Percentiles rank a stretch among this genome's conserved stretches.
Evolutionary conservation across 2,329 filamentous ascomycete species (phyloP).

Genomic region (Aspergillus persii): DNA sequence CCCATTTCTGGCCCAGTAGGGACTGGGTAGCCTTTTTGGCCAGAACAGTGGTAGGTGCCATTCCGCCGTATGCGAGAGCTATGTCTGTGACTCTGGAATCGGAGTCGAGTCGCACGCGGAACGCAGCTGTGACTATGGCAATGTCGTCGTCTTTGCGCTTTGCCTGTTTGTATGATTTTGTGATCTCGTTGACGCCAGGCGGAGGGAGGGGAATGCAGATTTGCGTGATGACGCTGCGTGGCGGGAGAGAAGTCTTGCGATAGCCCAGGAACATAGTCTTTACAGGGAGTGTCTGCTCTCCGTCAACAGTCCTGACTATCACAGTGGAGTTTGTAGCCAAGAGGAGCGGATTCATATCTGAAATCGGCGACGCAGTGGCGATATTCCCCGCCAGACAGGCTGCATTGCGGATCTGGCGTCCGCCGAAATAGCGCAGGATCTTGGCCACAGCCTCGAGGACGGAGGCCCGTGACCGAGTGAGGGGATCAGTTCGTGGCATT

Average conservation of each 20-base stretch:
- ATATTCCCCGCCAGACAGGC: constrained; percentile 84
- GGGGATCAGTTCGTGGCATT: constrained; percentile 62
- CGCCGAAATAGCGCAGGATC: constrained; percentile 57
- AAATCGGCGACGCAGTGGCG: constrained; percentile 83
- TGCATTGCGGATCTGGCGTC: constrained; percentile 85
- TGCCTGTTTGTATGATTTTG: constrained; percentile 82
- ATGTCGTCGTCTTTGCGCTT: constrained; percentile 93
- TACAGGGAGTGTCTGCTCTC: constrained; percentile 75
- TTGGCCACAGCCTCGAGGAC: constrained; percentile 78
- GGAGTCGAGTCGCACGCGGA: constrained; percentile 66
- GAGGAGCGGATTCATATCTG: constrained; percentile 82
- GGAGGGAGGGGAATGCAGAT: constrained; percentile 72
- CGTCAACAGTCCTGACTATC: constrained; percentile 65
- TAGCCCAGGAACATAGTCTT: constrained; percentile 81
- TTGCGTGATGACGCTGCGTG: constrained; percentile 72
- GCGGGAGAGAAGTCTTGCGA: constrained; percentile 69
- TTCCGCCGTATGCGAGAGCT: constrained; percentile 79
- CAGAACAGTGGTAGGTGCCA: constrained; percentile 77
- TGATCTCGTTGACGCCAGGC: constrained; percentile 66
- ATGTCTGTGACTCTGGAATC: constrained; percentile 64
- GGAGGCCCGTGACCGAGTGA: constrained; percentile 66
- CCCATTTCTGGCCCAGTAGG: constrained; percentile 68
- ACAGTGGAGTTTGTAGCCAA: constrained; percentile 74
- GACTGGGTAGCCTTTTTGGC: constrained; percentile 69
- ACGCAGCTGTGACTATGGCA: constrained; percentile 79